Evolutionary conservation across 805 yeast genomes (phyloP), one percentile per base, ranked within the genome.

Genomic region (Kazachstania taianensis): DNA sequence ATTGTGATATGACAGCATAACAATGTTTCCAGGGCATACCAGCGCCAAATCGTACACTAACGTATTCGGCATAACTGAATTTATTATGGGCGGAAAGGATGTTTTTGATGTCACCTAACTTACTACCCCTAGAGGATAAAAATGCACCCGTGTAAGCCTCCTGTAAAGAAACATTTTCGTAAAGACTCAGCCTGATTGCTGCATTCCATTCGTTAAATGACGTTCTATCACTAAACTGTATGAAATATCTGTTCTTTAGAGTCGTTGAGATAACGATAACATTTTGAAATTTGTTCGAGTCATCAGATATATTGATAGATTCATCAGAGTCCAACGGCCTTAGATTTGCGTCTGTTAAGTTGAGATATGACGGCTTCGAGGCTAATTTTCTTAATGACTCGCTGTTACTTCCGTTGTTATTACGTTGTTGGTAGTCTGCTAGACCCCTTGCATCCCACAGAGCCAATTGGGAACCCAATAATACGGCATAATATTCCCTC

Each of bases 11-110:
- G 8, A 87, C 94, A 2, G 94, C 89, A 64, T 72, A 92, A 54
- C 96, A 89, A 41, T 94, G 71, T 53, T 79, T 82, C 96, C 96
- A 89, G 1, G 96, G 95, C 94, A 84, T 83, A 19, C 98, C 98
- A 7, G 89, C 74, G 15, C 97, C 97, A 58, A 89, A 89, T 45
- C 97, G 69, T 13, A 92, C 94, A 53, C 85, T 73, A 30, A 81
- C 86, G 96, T 95, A 87, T 49, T 86, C 96, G 56, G 83, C 94
- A 53, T 85, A 89, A 41, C 72, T 74, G 53, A 77, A 84, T 52
- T 87, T 78, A 15, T 92, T 79, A 48, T 81, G 94, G 3, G 28
- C 35, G 1, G 94, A 80, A 38, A 89, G 65, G 30, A 89, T 70
- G 14, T 87, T 81, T 40, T 82, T 72, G 41, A 92, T 86, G 52